Evolutionary conservation across 2,329 filamentous ascomycete genomes (phyloP).

Genomic region (Exophiala dermatitidis): DNA sequence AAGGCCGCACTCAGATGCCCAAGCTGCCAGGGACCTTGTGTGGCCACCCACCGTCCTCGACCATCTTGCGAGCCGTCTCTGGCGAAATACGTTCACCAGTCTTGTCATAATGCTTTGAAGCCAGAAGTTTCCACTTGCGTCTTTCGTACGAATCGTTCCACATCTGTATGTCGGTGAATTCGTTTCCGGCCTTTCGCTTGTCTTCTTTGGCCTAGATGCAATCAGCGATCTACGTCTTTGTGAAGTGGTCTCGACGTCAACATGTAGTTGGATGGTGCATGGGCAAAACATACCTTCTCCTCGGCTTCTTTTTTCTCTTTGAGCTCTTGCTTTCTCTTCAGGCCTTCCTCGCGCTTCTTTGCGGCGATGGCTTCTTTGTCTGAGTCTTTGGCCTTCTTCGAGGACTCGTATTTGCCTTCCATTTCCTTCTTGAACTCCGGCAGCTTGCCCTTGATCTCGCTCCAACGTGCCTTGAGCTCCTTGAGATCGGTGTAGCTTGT

Average conservation of each 20-base stretch:
- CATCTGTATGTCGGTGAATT: conserved; percentile 1
- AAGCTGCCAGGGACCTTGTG: background rate
- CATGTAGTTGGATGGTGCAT: background rate
- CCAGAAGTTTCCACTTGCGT: conserved; percentile 21
- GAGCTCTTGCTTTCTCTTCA: conserved; percentile 2
- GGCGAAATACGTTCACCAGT: conserved; percentile 25
- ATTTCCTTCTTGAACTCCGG: conserved; percentile 8
- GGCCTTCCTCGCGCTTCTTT: conserved; percentile 3
- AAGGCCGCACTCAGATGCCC: background rate
- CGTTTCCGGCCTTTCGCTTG: background rate
- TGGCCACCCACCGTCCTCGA: conserved; percentile 7
- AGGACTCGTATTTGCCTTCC: conserved; percentile 1
- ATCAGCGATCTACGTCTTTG: background rate
- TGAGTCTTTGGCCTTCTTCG: conserved; percentile 11
- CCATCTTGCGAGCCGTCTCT: conserved; percentile 20
- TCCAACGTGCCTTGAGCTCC: conserved; percentile 22
- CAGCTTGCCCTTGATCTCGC: conserved; percentile 19
- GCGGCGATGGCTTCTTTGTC: background rate
- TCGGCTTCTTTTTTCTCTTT: conserved; percentile 2
- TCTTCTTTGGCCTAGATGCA: background rate
- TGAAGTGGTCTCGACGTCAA: too few relatives aligned
- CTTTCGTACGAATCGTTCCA: conserved; percentile 15
- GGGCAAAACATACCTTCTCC: conserved; percentile 2
- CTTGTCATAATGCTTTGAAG: conserved; percentile 26
- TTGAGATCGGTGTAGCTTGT: conserved; percentile 10